Evolutionary conservation across 495 filamentous ascomycete genomes (phyloP).

Genomic region (Penicillium robsamsonii): DNA sequence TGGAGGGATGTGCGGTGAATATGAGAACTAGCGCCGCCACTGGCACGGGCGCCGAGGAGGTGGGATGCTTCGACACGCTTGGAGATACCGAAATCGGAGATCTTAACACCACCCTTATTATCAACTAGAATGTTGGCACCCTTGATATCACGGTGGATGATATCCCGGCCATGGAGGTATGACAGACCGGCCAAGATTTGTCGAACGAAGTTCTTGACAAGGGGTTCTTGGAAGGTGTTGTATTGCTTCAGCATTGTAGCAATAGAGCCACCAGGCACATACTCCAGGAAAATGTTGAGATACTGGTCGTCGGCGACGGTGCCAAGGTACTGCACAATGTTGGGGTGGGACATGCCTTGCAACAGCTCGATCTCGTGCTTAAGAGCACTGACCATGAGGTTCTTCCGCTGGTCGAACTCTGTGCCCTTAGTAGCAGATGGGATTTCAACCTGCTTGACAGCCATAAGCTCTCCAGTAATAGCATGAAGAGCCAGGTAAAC

Average conservation of each 20-base stretch:
- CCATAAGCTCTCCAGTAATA: constrained; percentile 95
- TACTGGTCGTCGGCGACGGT: constrained; percentile 87
- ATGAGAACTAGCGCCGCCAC: constrained; percentile 53
- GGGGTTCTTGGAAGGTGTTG: constrained; percentile 85
- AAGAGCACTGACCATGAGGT: constrained; percentile 94
- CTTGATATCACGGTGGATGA: constrained; percentile 99
- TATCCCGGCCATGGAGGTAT: constrained; percentile 91
- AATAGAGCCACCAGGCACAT: constrained; percentile 95
- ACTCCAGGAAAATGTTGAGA: constrained; percentile 99
- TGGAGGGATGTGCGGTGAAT: constrained; percentile 88
- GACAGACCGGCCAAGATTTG: constrained; percentile 95
- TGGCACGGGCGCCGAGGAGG: constrained; percentile 55
- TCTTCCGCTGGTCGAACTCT: constrained; percentile 84
- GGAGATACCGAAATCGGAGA: constrained; percentile 98
- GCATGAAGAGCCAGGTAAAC: constrained; percentile 97
- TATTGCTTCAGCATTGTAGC: constrained; percentile 98
- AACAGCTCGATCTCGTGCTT: constrained; percentile 95
- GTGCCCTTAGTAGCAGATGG: constrained; percentile 76
- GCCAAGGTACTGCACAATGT: constrained; percentile 97
- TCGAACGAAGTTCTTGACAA: constrained; percentile 94
- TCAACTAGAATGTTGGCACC: constrained; percentile 98
- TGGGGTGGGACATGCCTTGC: constrained; percentile 89
- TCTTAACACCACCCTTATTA: constrained; percentile 98
- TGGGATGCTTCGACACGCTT: constrained; percentile 89
- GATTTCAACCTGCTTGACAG: constrained; percentile 97